Base-by-base conservation (phyloP, 345 rosid species). In the Hirschfeldia incana region DNA sequence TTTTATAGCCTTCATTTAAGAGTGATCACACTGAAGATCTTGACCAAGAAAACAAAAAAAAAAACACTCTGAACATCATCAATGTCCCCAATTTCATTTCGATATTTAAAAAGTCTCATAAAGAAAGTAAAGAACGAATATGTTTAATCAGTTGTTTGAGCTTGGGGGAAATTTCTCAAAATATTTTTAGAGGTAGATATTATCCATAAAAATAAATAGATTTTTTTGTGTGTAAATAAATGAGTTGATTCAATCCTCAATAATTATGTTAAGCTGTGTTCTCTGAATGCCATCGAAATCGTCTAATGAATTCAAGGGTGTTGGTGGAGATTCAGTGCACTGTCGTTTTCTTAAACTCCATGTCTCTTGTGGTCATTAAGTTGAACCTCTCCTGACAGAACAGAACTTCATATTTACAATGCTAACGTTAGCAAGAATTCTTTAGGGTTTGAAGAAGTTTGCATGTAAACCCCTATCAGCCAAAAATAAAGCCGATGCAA, bases 381-480 rank as follows among this genome's bases (percentile, higher is more conserved):
- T 58, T 53, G 37, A 4, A 39, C 60, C 8, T 44, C 53, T 42
- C 37, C 10, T 42, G 44, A 37, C 16, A 78, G 36, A 42, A 51
- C 15, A 78, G 36, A 42, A 73, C 16, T 33, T 46, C 64, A 61
- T 73, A 72, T 59, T 67, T 67, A 73, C 65, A 26, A 26, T 51
- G 28, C 63, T 59, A 66, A 67, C 32, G 32, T 2, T 33, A 44
- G 16, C 63, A 78, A 71, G 72, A 67, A 78, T 33, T 21, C 8
- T 67, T 79, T 80, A 80, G 10, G 96, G 96, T 6, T 85, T 83
- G 57, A 88, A 91, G 88, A 91, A 91, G 76, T 78, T 91, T 1
- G 86, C 59, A 17, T 84, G 75, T 58, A 88, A 67, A 10, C 96
- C 92, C 10, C 79, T 85, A 3, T 87, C 81, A 69, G 80, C 77